Evolutionary conservation across 2,329 filamentous ascomycete species (phyloP).

Genomic region (Pseudocercospora pini-densiflorae): DNA sequence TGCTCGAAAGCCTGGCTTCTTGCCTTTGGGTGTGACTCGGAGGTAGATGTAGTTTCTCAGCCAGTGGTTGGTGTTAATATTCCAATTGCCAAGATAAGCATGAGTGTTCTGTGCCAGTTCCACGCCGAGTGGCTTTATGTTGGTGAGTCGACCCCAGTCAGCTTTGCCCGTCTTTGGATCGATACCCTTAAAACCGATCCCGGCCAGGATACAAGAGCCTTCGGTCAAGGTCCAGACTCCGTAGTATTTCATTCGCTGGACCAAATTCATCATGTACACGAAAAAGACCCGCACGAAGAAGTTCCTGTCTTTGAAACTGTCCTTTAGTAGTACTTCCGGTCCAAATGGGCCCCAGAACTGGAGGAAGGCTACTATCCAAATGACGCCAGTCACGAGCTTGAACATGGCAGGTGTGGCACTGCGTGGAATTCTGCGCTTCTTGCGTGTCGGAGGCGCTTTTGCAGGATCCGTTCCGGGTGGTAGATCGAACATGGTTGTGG

Average conservation of each 20-base stretch:
- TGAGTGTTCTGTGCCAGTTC: conserved; percentile 94
- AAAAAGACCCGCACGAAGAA: conserved; percentile 76
- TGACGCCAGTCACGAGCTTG: conserved; percentile 73
- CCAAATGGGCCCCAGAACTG: conserved; percentile 72
- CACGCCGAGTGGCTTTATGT: conserved; percentile 83
- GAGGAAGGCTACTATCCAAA: conserved; percentile 81
- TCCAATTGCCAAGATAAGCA: conserved; percentile 90
- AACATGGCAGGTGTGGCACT: conserved; percentile 82
- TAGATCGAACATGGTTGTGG: conserved; percentile 91
- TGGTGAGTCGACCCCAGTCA: conserved; percentile 87
- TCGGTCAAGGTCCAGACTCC: conserved; percentile 94
- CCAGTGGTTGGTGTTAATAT: conserved; percentile 99
- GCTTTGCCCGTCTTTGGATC: conserved; percentile 83
- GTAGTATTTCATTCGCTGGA: conserved; percentile 90
- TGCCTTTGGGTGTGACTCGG: conserved; percentile 89
- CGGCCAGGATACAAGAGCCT: conserved; percentile 90
- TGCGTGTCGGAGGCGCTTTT: conserved; percentile 82
- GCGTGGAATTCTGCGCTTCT: conserved; percentile 89
- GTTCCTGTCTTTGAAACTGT: conserved; percentile 68
- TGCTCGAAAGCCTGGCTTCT: conserved; percentile 94
- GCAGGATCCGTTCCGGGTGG: conserved; percentile 79
- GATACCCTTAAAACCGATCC: conserved; percentile 91
- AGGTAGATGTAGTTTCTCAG: conserved; percentile 94
- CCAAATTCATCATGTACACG: conserved; percentile 82
- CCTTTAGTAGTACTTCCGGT: conserved; percentile 65